phyloP scores from a whole-genome alignment of 805 yeast species.

The Trichomonascus vanleenenianus region DNA sequence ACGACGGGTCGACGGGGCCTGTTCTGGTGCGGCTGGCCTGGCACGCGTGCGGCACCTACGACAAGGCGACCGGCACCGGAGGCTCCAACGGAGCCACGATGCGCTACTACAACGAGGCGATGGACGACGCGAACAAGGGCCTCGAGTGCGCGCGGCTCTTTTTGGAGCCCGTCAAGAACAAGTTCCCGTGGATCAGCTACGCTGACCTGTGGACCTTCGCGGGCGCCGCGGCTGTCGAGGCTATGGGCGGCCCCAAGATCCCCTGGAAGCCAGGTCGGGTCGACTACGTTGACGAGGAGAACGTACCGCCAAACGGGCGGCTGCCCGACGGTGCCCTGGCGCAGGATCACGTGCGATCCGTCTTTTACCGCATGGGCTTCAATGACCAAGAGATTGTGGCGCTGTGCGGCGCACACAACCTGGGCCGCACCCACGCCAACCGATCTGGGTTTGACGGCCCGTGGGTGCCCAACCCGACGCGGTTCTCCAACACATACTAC shows the following conservation, averaged over 20 bases:
- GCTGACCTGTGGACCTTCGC: constrained; percentile 69
- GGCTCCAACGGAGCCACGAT: constrained; percentile 52
- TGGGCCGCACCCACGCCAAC: constrained; percentile 55
- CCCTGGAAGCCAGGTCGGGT: constrained; percentile 72
- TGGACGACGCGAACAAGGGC: constrained; percentile 40
- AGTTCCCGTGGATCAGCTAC: constrained; percentile 54
- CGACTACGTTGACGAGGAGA: constrained; percentile 46
- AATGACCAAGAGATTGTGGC: constrained; percentile 57
- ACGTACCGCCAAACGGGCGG: constrained; percentile 56
- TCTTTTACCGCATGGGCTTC: constrained; percentile 54
- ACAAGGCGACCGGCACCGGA: constrained; percentile 41
- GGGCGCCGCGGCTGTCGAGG: constrained; percentile 60
- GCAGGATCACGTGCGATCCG: constrained; percentile 43
- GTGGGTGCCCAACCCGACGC: constrained; percentile 78
- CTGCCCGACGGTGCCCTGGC: constrained; percentile 54
- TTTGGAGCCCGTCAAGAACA: constrained; percentile 44
- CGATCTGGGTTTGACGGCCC: constrained; percentile 82
- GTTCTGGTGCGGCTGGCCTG: constrained; percentile 73
- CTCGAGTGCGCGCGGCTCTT: constrained; percentile 48
- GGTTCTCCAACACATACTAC: constrained; percentile 69
- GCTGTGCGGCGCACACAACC: constrained; percentile 52
- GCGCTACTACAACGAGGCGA: constrained; percentile 39
- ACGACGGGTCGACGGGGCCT: constrained; percentile 69
- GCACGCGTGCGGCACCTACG: constrained; percentile 81
- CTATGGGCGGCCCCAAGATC: constrained; percentile 58